Conservation (phyloP, 148 eudicot genomes). For the Persicaria maculosa region DNA sequence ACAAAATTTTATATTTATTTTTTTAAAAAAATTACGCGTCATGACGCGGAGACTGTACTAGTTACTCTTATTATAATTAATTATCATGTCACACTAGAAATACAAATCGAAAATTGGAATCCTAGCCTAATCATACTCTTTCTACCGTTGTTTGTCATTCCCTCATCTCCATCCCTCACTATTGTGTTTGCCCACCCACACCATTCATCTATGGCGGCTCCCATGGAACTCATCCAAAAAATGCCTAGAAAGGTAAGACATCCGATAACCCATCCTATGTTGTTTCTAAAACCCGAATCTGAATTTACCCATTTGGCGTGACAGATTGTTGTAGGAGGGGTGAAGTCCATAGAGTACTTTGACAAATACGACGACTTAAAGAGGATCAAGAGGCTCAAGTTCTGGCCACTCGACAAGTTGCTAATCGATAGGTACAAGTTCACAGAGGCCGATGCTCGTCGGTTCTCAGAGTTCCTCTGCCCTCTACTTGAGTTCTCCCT, state of each 20-base stretch:
- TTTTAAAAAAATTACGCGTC: too few relatives aligned
- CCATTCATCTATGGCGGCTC: too few relatives aligned
- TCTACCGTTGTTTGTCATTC: too few relatives aligned
- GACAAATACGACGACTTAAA: slow-evolving; percentile 73
- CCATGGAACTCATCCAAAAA: slow-evolving; percentile 89
- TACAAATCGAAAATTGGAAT: too few relatives aligned
- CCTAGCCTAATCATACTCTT: too few relatives aligned
- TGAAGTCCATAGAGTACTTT: slow-evolving; percentile 71
- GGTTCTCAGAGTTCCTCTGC: slow-evolving; percentile 64
- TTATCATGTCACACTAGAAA: too few relatives aligned
- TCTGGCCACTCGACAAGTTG: slow-evolving; percentile 81
- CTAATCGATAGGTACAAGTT: slow-evolving; percentile 71
- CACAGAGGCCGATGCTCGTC: slow-evolving; percentile 65
- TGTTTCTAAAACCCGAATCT: not conserved
- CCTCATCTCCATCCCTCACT: too few relatives aligned
- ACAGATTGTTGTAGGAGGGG: slow-evolving; percentile 79
- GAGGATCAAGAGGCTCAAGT: slow-evolving; percentile 64
- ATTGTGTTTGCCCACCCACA: too few relatives aligned
- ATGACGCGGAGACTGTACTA: too few relatives aligned
- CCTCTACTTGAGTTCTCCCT: slow-evolving; percentile 81
- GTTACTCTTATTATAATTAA: too few relatives aligned
- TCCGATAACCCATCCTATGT: not conserved
- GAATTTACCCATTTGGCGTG: not conserved
- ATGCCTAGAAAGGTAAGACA: slow-evolving; percentile 83
- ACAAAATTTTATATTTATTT: too few relatives aligned